phyloP scores from a whole-genome alignment of 2,329 filamentous ascomycete genomes.

The Dryadomyces quercus-mongolicae region DNA sequence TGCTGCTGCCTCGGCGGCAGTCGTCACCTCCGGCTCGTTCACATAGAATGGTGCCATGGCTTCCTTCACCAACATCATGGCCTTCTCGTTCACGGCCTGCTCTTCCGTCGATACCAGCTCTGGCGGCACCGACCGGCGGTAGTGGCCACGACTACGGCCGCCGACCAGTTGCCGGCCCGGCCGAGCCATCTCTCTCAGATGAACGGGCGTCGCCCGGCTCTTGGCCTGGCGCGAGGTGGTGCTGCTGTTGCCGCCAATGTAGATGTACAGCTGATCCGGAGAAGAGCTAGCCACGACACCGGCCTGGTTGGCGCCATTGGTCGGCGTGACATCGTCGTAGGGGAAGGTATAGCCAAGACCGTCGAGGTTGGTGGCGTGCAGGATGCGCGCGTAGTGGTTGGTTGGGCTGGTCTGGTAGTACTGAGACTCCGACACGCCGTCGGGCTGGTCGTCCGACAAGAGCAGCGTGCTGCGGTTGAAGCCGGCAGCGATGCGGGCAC shows the following conservation, averaged over 20 bases:
- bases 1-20: not conserved
- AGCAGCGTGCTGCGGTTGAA: conserved; percentile 64
- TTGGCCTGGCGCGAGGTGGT: not conserved
- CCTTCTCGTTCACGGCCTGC: not conserved
- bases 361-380: conserved; percentile 47
- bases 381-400: conserved; percentile 56
- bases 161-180: conserved; percentile 11
- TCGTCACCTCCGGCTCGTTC: not conserved
- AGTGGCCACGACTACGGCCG: conserved; percentile 2
- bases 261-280: conserved; percentile 27
- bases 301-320: conserved; percentile 44
- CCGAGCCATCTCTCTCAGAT: conserved; percentile 10
- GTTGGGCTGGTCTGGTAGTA: conserved; percentile 45
- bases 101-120: not conserved
- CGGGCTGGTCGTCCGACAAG: conserved; percentile 35
- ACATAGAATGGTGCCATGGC: conserved; percentile 1
- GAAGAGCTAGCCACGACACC: conserved; percentile 47
- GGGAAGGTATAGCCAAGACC: conserved; percentile 57
- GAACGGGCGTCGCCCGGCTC: conserved; percentile 6
- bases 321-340: conserved; percentile 55
- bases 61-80: not conserved
- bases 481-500: conserved; percentile 62
- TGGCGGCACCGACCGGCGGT: conserved; percentile 6
- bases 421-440: conserved; percentile 31
- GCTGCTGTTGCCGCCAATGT: conserved; percentile 10